Evolutionary conservation across 768 basidiomycete species (phyloP), one percentile per base, ranked within the genome.

Genomic region (Amylocystis lapponica): DNA sequence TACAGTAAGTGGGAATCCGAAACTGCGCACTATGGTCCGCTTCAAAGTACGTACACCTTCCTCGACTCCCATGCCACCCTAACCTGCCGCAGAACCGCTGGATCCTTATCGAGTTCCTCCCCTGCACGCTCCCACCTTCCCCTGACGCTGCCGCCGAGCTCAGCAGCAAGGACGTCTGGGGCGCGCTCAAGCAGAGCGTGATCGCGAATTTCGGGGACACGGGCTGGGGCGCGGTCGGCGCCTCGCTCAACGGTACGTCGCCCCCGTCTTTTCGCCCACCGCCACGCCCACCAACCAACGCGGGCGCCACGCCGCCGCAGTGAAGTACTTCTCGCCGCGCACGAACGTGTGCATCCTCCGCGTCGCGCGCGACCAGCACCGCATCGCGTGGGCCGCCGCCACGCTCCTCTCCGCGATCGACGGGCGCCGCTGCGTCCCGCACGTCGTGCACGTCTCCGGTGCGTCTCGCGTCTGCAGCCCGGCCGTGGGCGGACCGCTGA

Each of bases 331-430:
- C 52, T 93, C 91, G 0, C 84, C 89, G 0, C 74, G 74, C 12
- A 94, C 90, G 3, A 81, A 83, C 49, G 69, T 93, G 0, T 88
- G 84, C 53, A 92, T 95, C 56, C 76, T 94, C 32, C 84, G 91
- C 32, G 86, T 92, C 22, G 83, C 83, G 23, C 70, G 92, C 41
- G 87, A 89, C 39, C 86, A 87, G 45, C 80, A 89, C 56, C 75
- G 73, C 4, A 75, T 85, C 27, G 84, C 86, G 0, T 89, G 87
- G 86, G 89, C 78, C 0, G 86, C 81, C 0, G 55, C 90, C 16
- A 87, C 86, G 0, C 65, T 93, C 13, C 57, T 95, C 36, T 76
- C 79, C 0, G 55, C 66, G 3, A 72, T 93, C 30, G 78, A 83
- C 6, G 76, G 79, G 1, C 52, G 62, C 27, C 68, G 65, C 16